These are phyloP conservation scores for Penicillium occitanis DNA, from an alignment of 2,329 filamentous ascomycete genomes.

Conservation along the genomic window DNA sequence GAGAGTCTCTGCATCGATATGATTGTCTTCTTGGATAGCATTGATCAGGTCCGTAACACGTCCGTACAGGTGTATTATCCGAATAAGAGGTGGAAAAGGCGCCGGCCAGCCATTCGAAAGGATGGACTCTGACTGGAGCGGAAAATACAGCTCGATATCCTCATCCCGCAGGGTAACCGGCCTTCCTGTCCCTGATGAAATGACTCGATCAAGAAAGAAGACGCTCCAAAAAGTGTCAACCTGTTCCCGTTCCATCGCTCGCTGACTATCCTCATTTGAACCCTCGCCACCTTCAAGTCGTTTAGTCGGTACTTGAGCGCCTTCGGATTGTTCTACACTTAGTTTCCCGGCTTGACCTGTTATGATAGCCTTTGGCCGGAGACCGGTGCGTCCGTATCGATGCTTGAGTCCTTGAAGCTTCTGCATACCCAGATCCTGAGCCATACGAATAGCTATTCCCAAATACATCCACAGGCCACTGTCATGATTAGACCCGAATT, in stretches of 20 bases:
- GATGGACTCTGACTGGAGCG: constrained; percentile 54
- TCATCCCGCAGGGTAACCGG: constrained; percentile 80
- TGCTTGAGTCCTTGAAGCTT: constrained; percentile 72
- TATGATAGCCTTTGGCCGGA: constrained; percentile 58
- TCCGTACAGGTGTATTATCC: constrained; percentile 83
- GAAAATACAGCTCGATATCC: constrained; percentile 78
- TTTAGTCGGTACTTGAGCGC: constrained; percentile 37
- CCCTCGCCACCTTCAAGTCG: neutral
- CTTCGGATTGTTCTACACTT: constrained; percentile 47
- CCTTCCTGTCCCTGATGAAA: constrained; percentile 81
- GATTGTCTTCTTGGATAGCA: constrained; percentile 67
- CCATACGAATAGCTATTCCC: constrained; percentile 81
- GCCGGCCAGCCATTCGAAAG: constrained; percentile 67
- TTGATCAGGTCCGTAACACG: constrained; percentile 82
- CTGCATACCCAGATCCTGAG: constrained; percentile 75
- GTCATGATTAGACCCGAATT: constrained; percentile 84
- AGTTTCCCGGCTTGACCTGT: constrained; percentile 42
- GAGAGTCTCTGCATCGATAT: constrained; percentile 73
- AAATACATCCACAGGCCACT: constrained; percentile 94
- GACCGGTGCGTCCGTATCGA: constrained; percentile 54
- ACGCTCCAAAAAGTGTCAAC: constrained; percentile 89
- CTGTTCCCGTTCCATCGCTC: constrained; percentile 73
- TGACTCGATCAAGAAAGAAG: constrained; percentile 82
- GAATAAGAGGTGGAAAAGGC: constrained; percentile 75
- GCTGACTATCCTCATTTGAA: constrained; percentile 34